Base-by-base conservation (phyloP, 164 flowering plant genomes). In the Dillenia suffruticosa region DNA sequence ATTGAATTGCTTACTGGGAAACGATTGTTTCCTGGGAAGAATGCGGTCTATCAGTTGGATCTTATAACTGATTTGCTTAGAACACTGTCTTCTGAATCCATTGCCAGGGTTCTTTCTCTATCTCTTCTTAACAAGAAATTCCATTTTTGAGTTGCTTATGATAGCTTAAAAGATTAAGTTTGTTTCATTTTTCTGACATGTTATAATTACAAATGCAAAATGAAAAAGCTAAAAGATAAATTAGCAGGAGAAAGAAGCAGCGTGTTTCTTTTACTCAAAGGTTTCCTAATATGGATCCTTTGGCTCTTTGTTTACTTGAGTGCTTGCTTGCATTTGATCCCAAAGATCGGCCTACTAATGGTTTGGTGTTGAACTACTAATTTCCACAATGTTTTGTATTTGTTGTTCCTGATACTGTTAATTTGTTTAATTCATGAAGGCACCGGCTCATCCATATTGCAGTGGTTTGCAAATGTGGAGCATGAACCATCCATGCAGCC, bases 321-420 rank as follows among this genome's bases (percentile, higher is more conserved):
- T 86, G 90, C 32, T 62, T 94, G 74, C 77, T 94, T 68, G 96
- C 97, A 16, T 94, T 94, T 80, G 97, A 94, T 77, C 90, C 89
- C 47, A 82, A 81, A 77, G 87, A 92, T 73, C 94, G 99, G 14
- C 90, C 88, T 40, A 70, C 96, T 67, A 12, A 44, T 32, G 46
- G 7, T 57, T 22, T 48, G n/a, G 1, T 46, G 43, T 47, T 11
- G 6, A 40, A 22, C 7, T 51, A 12, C 44, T 9, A 11, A 46
- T 16, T n/a, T 1, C 40, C 26, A 24, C 26, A 3, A 3, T 3
- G 26, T 24, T 24, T 1, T 24, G 26, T 24, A 0, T 13, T 63
- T 64, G 0, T 64, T 44, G 58, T 60, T 65, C 44, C 66, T 70
- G 72, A 68, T 14, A 65, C 46, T 49, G 56, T 45, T 58, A 1